These are phyloP conservation scores for Arabidopsis thaliana DNA, from an alignment of 345 rosid species.

Conservation along the genomic window TAIR10.1 NC_003075.7:14823501-14824000, in stretches of 20 bases:
- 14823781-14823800: conserved; percentile 30
- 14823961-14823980: neutral
- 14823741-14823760: conserved; percentile 38
- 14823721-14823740: conserved; percentile 34
- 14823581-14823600: conserved; percentile 26
- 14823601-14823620: conserved; percentile 36
- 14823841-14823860: conserved; percentile 30
- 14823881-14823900: conserved; percentile 3
- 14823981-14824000: conserved; percentile 12
- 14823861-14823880: conserved; percentile 24
- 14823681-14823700: conserved; percentile 6
- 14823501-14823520: neutral
- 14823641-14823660: conserved; percentile 26
- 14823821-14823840: conserved; percentile 28
- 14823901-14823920: conserved; percentile 9
- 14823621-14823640: conserved; percentile 8
- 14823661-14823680: conserved; percentile 10
- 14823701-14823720: conserved; percentile 30
- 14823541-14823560: conserved; percentile 27
- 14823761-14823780: conserved; percentile 25
- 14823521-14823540: conserved; percentile 19
- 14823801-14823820: conserved; percentile 23
- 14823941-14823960: neutral
- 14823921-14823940: conserved; percentile 8
- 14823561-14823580: conserved; percentile 38